These are phyloP conservation scores for Nemania abortiva DNA, from an alignment of 2,329 filamentous ascomycete species.

Conservation along the genomic window DNA sequence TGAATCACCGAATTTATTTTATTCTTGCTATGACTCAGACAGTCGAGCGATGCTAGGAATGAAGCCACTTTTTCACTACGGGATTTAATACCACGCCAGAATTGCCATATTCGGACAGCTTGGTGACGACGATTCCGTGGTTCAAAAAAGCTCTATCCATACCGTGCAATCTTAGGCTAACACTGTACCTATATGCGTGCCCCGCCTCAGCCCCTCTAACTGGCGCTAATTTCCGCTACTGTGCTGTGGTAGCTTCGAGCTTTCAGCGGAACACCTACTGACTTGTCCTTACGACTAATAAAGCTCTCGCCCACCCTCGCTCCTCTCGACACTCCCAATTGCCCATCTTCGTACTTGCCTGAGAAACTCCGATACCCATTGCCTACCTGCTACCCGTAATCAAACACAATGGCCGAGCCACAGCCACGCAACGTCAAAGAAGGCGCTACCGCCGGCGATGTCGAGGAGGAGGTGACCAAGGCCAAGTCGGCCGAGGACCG, in stretches of 20 bases:
- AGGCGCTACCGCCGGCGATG: constrained; percentile 69
- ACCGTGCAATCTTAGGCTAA: background rate
- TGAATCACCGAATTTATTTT: constrained; percentile 1
- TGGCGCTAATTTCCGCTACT: background rate
- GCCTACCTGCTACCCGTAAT: background rate
- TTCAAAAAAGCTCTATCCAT: background rate
- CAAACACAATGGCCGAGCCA: constrained; percentile 66
- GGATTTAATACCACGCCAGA: constrained; percentile 5
- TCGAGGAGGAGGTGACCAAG: constrained; percentile 65
- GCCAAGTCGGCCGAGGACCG: constrained; percentile 80
- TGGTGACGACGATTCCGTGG: constrained; percentile 24
- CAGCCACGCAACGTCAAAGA: constrained; percentile 70
- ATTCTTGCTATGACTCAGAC: constrained; percentile 25
- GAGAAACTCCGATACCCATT: background rate
- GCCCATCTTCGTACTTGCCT: background rate
- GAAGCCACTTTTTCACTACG: constrained; percentile 25
- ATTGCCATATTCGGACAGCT: constrained; percentile 36
- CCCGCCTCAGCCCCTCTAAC: background rate
- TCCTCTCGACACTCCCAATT: background rate
- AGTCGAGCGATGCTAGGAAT: background rate
- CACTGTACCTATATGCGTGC: background rate
- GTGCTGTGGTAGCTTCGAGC: background rate
- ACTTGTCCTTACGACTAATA: background rate
- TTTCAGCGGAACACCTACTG: background rate
- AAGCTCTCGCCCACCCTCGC: too few relatives aligned